A percentile compares a stretch with the other conserved stretches of the same genome.
Evolutionary conservation across 495 filamentous ascomycete species (phyloP).

Genomic region (Lepraria neglecta): DNA sequence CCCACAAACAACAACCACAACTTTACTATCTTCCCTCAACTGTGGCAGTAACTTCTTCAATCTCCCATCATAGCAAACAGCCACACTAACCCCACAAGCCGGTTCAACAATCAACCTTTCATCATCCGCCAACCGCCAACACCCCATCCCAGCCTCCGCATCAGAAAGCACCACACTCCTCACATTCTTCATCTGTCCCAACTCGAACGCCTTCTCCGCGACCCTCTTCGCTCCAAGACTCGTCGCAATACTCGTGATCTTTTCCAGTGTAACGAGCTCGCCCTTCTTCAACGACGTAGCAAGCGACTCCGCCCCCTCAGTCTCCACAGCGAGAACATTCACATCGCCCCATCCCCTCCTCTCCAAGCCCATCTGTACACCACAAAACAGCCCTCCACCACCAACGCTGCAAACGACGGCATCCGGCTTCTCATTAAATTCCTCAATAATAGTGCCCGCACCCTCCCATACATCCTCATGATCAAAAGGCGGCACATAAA

Average conservation of each 20-base stretch:
- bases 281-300: constrained; percentile 52
- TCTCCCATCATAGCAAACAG: constrained; percentile 56
- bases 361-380: constrained; percentile 68
- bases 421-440: constrained; percentile 63
- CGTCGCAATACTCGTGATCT: constrained; percentile 75
- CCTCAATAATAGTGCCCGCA: constrained; percentile 63
- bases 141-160: constrained; percentile 70
- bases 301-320: constrained; percentile 70
- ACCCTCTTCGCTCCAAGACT: constrained; percentile 72
- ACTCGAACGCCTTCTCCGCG: constrained; percentile 62
- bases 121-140: constrained; percentile 71
- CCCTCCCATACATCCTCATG: constrained; percentile 81
- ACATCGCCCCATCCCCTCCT: constrained; percentile 33
- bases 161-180: constrained; percentile 68
- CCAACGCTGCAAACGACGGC: constrained; percentile 80
- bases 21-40: constrained; percentile 53
- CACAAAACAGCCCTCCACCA: constrained; percentile 80
- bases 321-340: constrained; percentile 74
- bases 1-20: constrained; percentile 84
- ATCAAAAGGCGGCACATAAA: constrained; percentile 94
- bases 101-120: constrained; percentile 74
- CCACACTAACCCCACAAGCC: constrained; percentile 73
- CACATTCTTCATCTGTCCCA: constrained; percentile 48
- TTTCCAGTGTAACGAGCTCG: constrained; percentile 57
- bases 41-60: constrained; percentile 54